phyloP scores from a whole-genome alignment of 2,329 filamentous ascomycete genomes.

The Ophiostoma sp. region DNA sequence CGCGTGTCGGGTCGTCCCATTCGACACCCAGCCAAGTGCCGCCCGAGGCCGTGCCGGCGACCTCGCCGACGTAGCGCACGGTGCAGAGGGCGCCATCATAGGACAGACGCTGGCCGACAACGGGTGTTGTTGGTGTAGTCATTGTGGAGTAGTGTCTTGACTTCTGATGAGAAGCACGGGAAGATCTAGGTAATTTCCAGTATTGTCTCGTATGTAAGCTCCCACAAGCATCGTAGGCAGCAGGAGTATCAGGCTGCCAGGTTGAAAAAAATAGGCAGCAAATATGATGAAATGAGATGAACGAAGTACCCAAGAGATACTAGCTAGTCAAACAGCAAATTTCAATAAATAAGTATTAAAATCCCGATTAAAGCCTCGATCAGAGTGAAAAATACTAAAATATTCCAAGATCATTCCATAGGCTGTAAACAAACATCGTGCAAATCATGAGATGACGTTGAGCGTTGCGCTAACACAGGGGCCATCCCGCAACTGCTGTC shows the following conservation, averaged over 20 bases:
- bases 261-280: neutral
- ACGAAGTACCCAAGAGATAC: neutral
- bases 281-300: conserved; percentile 6
- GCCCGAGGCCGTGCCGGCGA: conserved; percentile 64
- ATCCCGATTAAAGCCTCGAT: neutral
- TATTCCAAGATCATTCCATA: neutral
- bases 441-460: neutral
- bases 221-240: neutral
- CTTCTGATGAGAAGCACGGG: neutral
- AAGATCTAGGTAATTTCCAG: neutral
- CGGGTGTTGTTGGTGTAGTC: conserved; percentile 22
- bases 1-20: conserved; percentile 83
- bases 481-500: neutral
- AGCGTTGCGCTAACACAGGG: neutral
- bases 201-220: neutral
- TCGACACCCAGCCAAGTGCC: conserved; percentile 90
- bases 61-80: conserved; percentile 72
- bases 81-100: conserved; percentile 76
- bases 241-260: neutral
- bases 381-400: neutral
- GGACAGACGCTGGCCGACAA: conserved; percentile 69
- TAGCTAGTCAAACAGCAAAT: neutral
- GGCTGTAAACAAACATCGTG: neutral
- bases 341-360: neutral
- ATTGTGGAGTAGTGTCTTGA: neutral